These are phyloP conservation scores for Verticillium isaacii DNA, from an alignment of 2,329 filamentous ascomycete genomes.

Conservation along the genomic window DNA sequence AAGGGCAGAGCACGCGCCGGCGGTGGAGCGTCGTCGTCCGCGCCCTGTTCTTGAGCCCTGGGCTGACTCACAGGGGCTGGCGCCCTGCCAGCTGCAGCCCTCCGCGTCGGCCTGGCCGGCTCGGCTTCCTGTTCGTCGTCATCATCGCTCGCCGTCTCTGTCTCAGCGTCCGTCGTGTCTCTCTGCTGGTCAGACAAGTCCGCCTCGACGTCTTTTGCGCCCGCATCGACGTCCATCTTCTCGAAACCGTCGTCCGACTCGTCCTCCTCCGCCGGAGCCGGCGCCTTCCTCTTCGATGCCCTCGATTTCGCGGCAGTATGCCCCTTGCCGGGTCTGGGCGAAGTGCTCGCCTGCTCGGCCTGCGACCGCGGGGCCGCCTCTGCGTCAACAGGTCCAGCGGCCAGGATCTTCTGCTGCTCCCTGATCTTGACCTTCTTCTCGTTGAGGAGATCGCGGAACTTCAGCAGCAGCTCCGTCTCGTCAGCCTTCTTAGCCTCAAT, in stretches of 20 bases:
- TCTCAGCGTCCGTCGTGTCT: constrained; percentile 31
- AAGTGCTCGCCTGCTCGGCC: constrained; percentile 2
- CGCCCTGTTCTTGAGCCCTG: constrained; percentile 10
- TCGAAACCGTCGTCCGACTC: constrained; percentile 42
- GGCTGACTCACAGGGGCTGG: background rate
- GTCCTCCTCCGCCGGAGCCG: constrained; percentile 29
- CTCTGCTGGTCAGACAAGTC: constrained; percentile 28
- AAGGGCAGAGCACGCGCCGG: constrained; percentile 41
- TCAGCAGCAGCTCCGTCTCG: constrained; percentile 61
- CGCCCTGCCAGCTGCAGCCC: constrained; percentile 1
- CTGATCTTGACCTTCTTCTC: constrained; percentile 78
- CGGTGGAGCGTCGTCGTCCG: constrained; percentile 23
- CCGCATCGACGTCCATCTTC: constrained; percentile 44
- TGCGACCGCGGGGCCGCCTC: constrained; percentile 17
- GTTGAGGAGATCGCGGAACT: constrained; percentile 67
- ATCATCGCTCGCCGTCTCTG: constrained; percentile 37
- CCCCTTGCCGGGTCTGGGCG: constrained; percentile 18
- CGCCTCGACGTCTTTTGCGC: constrained; percentile 14
- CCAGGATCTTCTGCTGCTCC: constrained; percentile 62
- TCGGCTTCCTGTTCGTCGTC: constrained; percentile 25
- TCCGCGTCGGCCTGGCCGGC: background rate
- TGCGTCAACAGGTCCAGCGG: constrained; percentile 36
- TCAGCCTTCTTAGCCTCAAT: constrained; percentile 61
- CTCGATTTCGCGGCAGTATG: constrained; percentile 32
- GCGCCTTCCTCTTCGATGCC: constrained; percentile 45